Evolutionary conservation across 176 grass and related monocot genomes (phyloP), one percentile per base, ranked within the genome.

Genomic region (Zea luxurians): DNA sequence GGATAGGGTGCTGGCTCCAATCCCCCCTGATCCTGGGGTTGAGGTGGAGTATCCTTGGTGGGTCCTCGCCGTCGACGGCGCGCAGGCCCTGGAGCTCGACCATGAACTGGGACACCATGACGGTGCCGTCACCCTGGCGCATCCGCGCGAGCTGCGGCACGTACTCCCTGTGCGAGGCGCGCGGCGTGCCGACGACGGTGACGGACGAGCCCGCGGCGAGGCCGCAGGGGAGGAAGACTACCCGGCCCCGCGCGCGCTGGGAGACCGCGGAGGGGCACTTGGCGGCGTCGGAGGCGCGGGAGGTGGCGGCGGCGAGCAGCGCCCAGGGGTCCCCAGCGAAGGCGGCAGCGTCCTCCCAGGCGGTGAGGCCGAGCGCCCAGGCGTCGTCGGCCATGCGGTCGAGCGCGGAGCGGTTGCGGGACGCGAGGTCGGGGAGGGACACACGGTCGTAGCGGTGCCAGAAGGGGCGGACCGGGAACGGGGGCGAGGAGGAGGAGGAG

Each of bases 211-310:
- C 96, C 2, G 85, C 91, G 2, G 85, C 87, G 36, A 98, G 84
- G 47, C 96, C 89, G 75, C 96, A 97, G 2, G 94, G 91, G n/a
- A 97, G 89, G 86, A 97, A 86, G 9, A 97, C 66, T 76, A 94
- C 85, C 35, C 87, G 53, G 1, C 90, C 89, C 0, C 82, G 83
- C 34, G 86, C 82, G 60, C 80, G 76, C 72, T 83, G 35, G 7
- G 87, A 60, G 5, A 94, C 58, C 1, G 89, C 75, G 15, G 89
- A 75, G 6, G 94, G 94, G 76, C 94, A 97, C 16, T 62, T 71
- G 37, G 75, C 17, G 37, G 84, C 21, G 45, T 64, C 54, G 17
- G 85, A 12, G 43, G 84, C 60, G 48, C 83, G 79, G n/a, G 58
- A 67, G 17, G 70, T 11, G 70, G 88, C 69, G 3, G 76, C 78